Evolutionary conservation across 2,329 filamentous ascomycete genomes (phyloP), one percentile per base, ranked within the genome.

Genomic region (Colletotrichum sansevieriae): DNA sequence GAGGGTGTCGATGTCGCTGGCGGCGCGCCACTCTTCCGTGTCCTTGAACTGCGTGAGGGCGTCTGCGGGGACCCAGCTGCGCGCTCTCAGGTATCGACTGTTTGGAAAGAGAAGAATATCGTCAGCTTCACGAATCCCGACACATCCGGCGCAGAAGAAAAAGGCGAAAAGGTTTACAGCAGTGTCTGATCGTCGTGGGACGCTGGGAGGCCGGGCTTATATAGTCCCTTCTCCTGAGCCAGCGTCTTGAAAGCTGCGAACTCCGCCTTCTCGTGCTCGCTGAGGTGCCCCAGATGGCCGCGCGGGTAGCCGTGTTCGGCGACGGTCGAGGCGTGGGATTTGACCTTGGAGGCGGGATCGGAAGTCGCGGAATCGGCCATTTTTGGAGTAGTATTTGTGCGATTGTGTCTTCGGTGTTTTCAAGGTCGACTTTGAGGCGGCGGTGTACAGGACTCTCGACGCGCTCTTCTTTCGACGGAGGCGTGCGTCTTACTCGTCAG

Each of bases 1-100:
- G 43, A 98, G 84, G 51, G 88, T 84, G 70, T 94, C 88, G 56
- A 97, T 87, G 72, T 92, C 85, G 78, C 95, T 95, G 71, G 92
- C 89, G 73, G 88, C 88, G 70, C 95, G 90, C 93, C 95, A 98
- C 67, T 92, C 88, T 79, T 97, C 94, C 0, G 94, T 97, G 63
- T 94, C 92, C 75, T 91, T 90, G 82, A 97, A 97, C 81, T 98
- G 95, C 68, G 83, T 86, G 77, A 91, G 91, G 12, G 95, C 95
- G 73, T 95, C 94, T 72, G 89, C 81, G 10, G 93, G 87, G 33
- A 91, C 83, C 84, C 95, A 98, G 79, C 90, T 92, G 65, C 95
- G 90, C 39, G 95, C 95, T 74, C 95, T 92, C 58, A 98, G 85
- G 79, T 92, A 98, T 69, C 95, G 93, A 71, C 93, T 96, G 74